A percentile compares a stretch with the other conserved stretches of the same genome.
Evolutionary conservation across 2,329 filamentous ascomycete genomes (phyloP).

Genomic region (Teratosphaeria destructans): DNA sequence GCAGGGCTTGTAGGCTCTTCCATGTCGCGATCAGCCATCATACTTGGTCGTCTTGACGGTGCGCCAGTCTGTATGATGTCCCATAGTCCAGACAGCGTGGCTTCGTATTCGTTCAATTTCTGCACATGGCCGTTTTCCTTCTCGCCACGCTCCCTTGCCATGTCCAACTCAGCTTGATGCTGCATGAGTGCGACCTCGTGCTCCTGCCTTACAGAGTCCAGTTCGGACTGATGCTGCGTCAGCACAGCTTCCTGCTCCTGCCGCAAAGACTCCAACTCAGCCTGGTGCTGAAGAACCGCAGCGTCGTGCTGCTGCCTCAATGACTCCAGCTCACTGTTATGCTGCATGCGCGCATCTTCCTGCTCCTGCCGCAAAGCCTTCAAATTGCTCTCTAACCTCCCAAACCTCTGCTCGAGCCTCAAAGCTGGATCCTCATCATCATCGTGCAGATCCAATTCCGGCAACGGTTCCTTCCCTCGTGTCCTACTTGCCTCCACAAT

Average conservation of each 20-base stretch:
- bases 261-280: slow-evolving; percentile 37
- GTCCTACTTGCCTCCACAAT: slow-evolving; percentile 20
- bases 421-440: slow-evolving; percentile 7
- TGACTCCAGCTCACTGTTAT: background rate
- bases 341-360: slow-evolving; percentile 13
- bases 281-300: slow-evolving; percentile 2
- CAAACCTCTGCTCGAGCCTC: slow-evolving; percentile 15
- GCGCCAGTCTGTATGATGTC: slow-evolving; percentile 36
- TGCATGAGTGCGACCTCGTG: slow-evolving; percentile 23
- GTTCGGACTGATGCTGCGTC: slow-evolving; percentile 54
- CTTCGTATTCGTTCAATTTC: slow-evolving; percentile 47
- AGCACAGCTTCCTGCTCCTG: slow-evolving; percentile 49
- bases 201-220: slow-evolving; percentile 48
- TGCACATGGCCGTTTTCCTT: slow-evolving; percentile 18
- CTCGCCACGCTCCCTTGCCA: slow-evolving; percentile 10
- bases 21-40: slow-evolving; percentile 44
- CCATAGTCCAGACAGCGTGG: slow-evolving; percentile 42
- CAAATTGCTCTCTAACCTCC: slow-evolving; percentile 18
- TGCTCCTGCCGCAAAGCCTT: slow-evolving; percentile 18
- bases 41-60: slow-evolving; percentile 3
- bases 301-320: slow-evolving; percentile 16
- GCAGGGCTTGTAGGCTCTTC: slow-evolving; percentile 12
- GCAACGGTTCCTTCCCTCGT: slow-evolving; percentile 14
- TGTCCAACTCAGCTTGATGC: slow-evolving; percentile 18
- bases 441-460: slow-evolving; percentile 10